phyloP scores from a whole-genome alignment of 2,329 filamentous ascomycete genomes.

The Harringtonia lauricola region DNA sequence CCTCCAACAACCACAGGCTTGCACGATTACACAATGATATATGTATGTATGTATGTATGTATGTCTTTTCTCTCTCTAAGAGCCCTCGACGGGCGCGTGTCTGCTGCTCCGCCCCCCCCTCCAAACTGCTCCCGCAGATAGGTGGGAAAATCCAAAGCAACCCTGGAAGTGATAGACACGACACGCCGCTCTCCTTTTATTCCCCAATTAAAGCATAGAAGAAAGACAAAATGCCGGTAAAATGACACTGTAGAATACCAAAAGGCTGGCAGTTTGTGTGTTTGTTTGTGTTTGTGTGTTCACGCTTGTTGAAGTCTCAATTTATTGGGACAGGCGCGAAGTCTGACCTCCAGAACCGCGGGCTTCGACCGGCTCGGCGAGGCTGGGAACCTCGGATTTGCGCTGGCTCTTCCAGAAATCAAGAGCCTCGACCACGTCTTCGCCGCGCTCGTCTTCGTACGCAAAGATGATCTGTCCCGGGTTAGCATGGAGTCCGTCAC shows the following conservation, averaged over 20 bases:
- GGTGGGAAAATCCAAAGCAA: too few species aligned
- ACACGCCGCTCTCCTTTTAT: neutral
- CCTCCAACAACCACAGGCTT: neutral
- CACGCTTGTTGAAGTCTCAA: too few species aligned
- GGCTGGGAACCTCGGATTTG: constrained; percentile 22
- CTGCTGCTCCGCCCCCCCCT: neutral
- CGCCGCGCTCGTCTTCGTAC: constrained; percentile 89
- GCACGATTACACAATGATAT: constrained; percentile 4
- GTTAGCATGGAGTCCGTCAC: constrained; percentile 7
- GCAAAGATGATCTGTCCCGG: constrained; percentile 79
- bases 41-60: neutral
- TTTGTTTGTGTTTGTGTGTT: too few species aligned
- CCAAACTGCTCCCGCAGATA: neutral
- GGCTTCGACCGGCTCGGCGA: constrained; percentile 1
- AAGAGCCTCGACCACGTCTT: constrained; percentile 86
- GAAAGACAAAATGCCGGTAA: neutral
- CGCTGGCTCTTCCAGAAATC: constrained; percentile 83
- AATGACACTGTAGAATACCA: too few species aligned
- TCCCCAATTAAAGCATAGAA: neutral
- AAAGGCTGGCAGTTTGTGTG: too few species aligned
- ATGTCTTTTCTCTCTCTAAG: neutral
- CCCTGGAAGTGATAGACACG: neutral
- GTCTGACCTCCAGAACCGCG: neutral
- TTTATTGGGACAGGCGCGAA: constrained; percentile 8
- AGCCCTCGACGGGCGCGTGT: too few species aligned